Evolutionary conservation across 768 basidiomycete genomes (phyloP), one percentile per base, ranked within the genome.

Genomic region (Leccinum disarticulatum): DNA sequence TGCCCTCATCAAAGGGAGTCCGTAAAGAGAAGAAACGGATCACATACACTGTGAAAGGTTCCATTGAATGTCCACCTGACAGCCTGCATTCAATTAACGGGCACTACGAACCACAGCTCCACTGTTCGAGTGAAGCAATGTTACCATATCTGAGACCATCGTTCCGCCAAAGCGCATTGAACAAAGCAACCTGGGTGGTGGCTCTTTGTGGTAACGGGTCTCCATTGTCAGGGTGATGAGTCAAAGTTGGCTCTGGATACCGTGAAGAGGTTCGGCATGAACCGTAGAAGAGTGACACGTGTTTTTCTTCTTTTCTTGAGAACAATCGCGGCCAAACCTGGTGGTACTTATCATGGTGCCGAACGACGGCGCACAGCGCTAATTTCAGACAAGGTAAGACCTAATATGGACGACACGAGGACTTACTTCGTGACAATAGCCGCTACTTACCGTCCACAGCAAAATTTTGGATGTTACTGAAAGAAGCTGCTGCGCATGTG

Each of bases 71-170:
- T 27, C 22, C 28, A 11, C 57, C 41, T 19, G 3, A 25, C 28
- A 8, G 56, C 27, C 14, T 35, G 13, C 22, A 4, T 19, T 28
- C 47, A 28, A n/a, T 19, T 4, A 14, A 31, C 25, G 31, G 9
- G 31, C 7, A 50, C 25, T 30, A 56, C 17, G 8, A 17, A 22
- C 17, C 25, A 19, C 14, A 30, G 38, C 30, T 52, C 64, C 61
- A 78, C 77, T 57, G 48, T 66, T 3, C 61, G 63, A 81, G 86
- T 72, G 83, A 86, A 9, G 60, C 70, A 8, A 83, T 78, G 68
- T 14, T 17, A 87, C 73, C 6, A 77, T 72, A 27, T 86, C 81
- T 19, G 73, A 49, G 28, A 30, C 22, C 6, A n/a, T 74, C 28
- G 77, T 65, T 4, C 69, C 68, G 56, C 80, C 82, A 10, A 77